Conservation (phyloP, 768 basidiomycete species). For the Sarcodon sp. region DNA sequence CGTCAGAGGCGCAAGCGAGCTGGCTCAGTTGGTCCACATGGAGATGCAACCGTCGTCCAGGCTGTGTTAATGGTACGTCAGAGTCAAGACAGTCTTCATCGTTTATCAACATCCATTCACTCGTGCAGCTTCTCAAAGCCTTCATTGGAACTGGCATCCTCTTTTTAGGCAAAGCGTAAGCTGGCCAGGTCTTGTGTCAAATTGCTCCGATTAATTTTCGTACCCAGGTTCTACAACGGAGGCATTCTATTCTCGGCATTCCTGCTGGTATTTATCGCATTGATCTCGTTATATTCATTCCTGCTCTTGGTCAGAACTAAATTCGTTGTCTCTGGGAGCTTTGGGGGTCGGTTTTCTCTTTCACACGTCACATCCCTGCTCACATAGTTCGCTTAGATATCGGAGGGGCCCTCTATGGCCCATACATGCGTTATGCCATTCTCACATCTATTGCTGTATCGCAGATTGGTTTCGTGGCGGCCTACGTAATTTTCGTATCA, state of each 20-base stretch:
- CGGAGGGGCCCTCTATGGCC: constrained; percentile 83
- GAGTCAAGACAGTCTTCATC: background rate
- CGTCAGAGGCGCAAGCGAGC: constrained; percentile 39
- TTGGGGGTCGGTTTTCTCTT: constrained; percentile 55
- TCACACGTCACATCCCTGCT: constrained; percentile 1
- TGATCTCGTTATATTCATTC: constrained; percentile 88
- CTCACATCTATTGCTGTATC: constrained; percentile 80
- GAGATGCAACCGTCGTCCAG: constrained; percentile 84
- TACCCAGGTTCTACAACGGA: constrained; percentile 80
- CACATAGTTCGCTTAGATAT: constrained; percentile 45
- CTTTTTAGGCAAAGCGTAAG: constrained; percentile 91
- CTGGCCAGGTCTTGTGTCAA: constrained; percentile 1
- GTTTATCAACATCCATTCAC: background rate
- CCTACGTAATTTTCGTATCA: constrained; percentile 94
- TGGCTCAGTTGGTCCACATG: constrained; percentile 47
- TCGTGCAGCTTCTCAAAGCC: constrained; percentile 69
- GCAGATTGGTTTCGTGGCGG: constrained; percentile 79
- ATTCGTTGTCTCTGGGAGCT: constrained; percentile 81
- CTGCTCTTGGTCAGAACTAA: constrained; percentile 82
- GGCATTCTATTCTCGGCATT: constrained; percentile 82
- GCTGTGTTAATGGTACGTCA: constrained; percentile 80
- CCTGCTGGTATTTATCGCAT: constrained; percentile 68
- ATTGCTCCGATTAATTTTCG: background rate
- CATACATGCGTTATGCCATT: constrained; percentile 87
- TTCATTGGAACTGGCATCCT: constrained; percentile 95